A percentile compares a stretch with the other conserved stretches of the same genome.
phyloP scores from a whole-genome alignment of 2,329 filamentous ascomycete species.

The Trichoderma sp. region DNA sequence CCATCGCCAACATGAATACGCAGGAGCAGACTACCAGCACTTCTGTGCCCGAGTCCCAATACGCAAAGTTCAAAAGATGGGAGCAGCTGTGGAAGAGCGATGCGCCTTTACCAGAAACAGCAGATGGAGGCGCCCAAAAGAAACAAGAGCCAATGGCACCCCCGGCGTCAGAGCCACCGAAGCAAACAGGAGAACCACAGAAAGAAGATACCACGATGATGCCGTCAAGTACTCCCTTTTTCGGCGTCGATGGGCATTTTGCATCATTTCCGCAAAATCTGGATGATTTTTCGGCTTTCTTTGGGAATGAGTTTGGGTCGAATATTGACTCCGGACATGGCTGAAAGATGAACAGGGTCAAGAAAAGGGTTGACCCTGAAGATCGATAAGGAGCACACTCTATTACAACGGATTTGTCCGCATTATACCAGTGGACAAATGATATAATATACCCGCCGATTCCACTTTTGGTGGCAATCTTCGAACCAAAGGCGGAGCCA shows the following conservation, averaged over 20 bases:
- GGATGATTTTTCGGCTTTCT: constrained; percentile 40
- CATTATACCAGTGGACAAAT: background rate
- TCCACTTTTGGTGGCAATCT: background rate
- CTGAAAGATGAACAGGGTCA: background rate
- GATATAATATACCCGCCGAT: background rate
- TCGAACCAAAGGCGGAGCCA: background rate
- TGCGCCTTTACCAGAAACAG: constrained; percentile 30
- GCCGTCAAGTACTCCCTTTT: constrained; percentile 36
- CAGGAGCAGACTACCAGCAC: constrained; percentile 37
- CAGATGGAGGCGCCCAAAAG: constrained; percentile 25
- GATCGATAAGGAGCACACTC: background rate
- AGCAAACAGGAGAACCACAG: constrained; percentile 24
- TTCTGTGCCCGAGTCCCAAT: constrained; percentile 47
- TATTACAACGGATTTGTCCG: background rate
- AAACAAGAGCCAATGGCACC: constrained; percentile 16
- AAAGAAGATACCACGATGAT: constrained; percentile 31
- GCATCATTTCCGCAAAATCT: constrained; percentile 42
- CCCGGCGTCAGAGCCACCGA: constrained; percentile 13
- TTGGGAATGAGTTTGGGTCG: constrained; percentile 36
- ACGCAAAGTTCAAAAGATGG: constrained; percentile 54
- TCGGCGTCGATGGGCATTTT: constrained; percentile 40
- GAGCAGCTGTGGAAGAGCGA: constrained; percentile 51
- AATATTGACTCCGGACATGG: constrained; percentile 29
- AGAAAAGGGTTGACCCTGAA: background rate
- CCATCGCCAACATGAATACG: constrained; percentile 47